Evolutionary conservation across 2,329 filamentous ascomycete genomes (phyloP).

Genomic region (Thielaviopsis ethacetica): DNA sequence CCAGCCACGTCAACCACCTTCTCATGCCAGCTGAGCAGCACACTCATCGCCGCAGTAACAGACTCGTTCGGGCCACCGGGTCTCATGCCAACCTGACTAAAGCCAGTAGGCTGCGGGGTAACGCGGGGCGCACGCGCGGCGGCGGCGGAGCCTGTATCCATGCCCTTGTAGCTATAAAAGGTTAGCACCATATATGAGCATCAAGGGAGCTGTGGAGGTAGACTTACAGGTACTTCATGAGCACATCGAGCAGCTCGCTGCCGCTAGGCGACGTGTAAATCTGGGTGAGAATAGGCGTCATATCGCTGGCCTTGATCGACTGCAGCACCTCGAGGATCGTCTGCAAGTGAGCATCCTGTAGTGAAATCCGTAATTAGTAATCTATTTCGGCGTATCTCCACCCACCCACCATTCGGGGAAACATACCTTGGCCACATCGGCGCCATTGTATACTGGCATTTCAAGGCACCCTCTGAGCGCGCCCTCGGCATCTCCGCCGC

Average conservation of each 20-base stretch:
- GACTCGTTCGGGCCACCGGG: constrained; percentile 43
- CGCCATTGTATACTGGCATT: constrained; percentile 59
- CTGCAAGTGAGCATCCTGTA: constrained; percentile 67
- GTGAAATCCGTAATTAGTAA: constrained; percentile 12
- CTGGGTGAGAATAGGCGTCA: constrained; percentile 71
- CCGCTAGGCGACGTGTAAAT: constrained; percentile 69
- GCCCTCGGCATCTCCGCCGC: constrained; percentile 75
- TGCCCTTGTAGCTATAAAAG: constrained; percentile 65
- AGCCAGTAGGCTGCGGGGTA: constrained; percentile 69
- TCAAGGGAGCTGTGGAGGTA: not conserved
- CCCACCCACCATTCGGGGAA: not conserved
- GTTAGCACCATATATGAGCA: not conserved
- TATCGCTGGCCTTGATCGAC: constrained; percentile 90
- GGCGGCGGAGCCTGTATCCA: constrained; percentile 37
- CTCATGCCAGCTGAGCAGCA: constrained; percentile 95
- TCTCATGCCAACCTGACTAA: constrained; percentile 57
- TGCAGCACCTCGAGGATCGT: constrained; percentile 87
- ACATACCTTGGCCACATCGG: constrained; percentile 39
- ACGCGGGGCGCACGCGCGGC: constrained; percentile 30
- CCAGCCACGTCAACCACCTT: constrained; percentile 93
- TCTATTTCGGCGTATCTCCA: not conserved
- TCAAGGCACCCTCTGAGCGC: constrained; percentile 73
- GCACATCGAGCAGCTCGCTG: constrained; percentile 69
- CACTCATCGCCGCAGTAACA: constrained; percentile 83
- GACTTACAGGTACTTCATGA: constrained; percentile 94